Base-by-base conservation (phyloP, 352 stramenopile species). In the Thalassiosira sp. region DNA sequence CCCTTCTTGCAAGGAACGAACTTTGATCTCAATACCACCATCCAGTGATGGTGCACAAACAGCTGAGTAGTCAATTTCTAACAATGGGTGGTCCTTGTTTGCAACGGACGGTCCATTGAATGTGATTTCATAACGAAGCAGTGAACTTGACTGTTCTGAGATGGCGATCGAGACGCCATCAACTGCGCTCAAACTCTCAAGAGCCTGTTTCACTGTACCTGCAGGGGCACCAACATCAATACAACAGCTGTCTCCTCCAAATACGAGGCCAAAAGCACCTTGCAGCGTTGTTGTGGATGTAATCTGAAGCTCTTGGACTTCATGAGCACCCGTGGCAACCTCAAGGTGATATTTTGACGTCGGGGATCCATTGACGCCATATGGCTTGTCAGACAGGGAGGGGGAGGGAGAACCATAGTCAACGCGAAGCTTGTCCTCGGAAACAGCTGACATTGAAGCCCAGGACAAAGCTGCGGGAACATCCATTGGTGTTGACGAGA, bases 171-270 rank as follows among this genome's bases (percentile, higher is more conserved):
- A 54, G 3, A 97, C 91, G 22, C 91, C 85, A 15, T 95, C 94
- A 7, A 98, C 83, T 54, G 94, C 95, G 3, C 84, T 89, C 42
- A 98, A 70, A 58, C 94, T 95, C 48, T 94, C 85, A 33, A 98
- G 63, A 31, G 94, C 82, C 0, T 81, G 84, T 25, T 89, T 88
- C 52, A 98, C 72, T 1, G 85, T 84, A 3, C 52, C 46, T 3
- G 84, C 82, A 8, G 85, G 84, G 18, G 88, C 46, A 43, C 79
- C 70, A 46, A 84, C 69, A 27, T 78, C 56, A 62, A 91, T 71
- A 45, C 86, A 91, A 62, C 33, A 65, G 10, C 81, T 76, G 10
- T 81, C 60, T 43, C 75, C 84, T 11, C 62, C 63, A 65, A 84
- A 76, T 31, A 59, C 28, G 27, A 90, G 76, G 33, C 1, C 45